Percentiles rank a stretch among this genome's conserved stretches.
These are phyloP conservation scores for Leccinum subfulvum DNA, from an alignment of 1,284 basidiomycete species.

Conservation along the genomic window DNA sequence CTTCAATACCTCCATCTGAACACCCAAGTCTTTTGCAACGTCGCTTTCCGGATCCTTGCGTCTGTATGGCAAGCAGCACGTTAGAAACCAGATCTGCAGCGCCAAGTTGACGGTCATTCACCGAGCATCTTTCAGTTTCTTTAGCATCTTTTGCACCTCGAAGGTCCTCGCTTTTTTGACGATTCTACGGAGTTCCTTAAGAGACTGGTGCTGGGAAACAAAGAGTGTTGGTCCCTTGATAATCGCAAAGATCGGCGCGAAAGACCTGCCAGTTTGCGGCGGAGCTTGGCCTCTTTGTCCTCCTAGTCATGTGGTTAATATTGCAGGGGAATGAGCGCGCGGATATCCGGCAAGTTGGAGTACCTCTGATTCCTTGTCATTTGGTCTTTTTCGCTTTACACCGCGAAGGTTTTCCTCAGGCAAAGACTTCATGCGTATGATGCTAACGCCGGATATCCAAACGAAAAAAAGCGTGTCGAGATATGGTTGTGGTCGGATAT, in stretches of 20 bases:
- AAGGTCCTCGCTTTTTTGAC: conserved; percentile 82
- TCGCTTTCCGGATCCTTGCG: conserved; percentile 40
- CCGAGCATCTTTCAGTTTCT: conserved; percentile 76
- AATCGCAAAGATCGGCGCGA: conserved; percentile 12
- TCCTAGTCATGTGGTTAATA: conserved; percentile 18
- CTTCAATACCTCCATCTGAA: conserved; percentile 69
- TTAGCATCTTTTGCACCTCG: conserved; percentile 82
- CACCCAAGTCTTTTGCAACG: conserved; percentile 56
- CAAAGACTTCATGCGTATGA: not conserved
- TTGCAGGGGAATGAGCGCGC: not conserved
- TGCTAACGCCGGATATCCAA: not conserved
- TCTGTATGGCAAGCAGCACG: conserved; percentile 28
- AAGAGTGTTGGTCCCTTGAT: conserved; percentile 13
- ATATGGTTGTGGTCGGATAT: too few species aligned
- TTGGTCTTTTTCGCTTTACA: conserved; percentile 24
- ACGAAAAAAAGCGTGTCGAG: too few species aligned
- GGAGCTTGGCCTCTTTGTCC: conserved; percentile 17
- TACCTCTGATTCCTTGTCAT: conserved; percentile 20
- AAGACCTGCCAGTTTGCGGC: conserved; percentile 44
- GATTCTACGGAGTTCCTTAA: conserved; percentile 66
- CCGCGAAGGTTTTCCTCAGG: conserved; percentile 6
- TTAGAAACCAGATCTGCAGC: not conserved
- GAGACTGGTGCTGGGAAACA: conserved; percentile 58
- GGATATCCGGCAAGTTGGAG: not conserved
- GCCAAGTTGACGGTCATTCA: conserved; percentile 31